phyloP scores from a whole-genome alignment of 2,329 filamentous ascomycete genomes.

The Aspergillus neoniger region DNA sequence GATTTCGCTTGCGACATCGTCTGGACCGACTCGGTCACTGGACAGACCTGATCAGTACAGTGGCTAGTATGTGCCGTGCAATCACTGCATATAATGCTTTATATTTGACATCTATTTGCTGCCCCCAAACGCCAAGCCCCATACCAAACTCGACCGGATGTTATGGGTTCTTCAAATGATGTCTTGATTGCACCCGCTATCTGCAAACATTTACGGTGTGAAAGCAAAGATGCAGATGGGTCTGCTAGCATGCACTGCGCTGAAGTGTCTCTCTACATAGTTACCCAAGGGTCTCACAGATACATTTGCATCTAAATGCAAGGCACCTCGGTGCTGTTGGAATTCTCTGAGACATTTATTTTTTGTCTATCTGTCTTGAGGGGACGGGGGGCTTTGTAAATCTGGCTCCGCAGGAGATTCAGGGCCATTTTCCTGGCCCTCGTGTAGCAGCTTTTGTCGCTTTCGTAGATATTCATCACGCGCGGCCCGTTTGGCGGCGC shows the following conservation, averaged over 20 bases:
- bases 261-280: background rate
- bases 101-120: background rate
- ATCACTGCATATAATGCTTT: background rate
- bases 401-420: slow-evolving; percentile 10
- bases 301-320: too few species aligned
- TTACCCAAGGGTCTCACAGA: background rate
- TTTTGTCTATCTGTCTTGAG: slow-evolving; percentile 1
- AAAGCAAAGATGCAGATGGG: background rate
- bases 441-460: slow-evolving; percentile 16
- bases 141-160: background rate
- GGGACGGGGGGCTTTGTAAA: background rate
- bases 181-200: background rate
- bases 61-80: background rate
- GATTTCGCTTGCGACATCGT: background rate
- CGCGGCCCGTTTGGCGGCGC: slow-evolving; percentile 31
- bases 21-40: background rate
- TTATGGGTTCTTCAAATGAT: background rate
- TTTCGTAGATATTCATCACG: slow-evolving; percentile 37
- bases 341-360: background rate
- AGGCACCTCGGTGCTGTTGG: background rate
- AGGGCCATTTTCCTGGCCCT: slow-evolving; percentile 3
- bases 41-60: background rate
- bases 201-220: background rate
- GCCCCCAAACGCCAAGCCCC: background rate
- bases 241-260: background rate